Conservation (phyloP, 2,329 filamentous ascomycete genomes). For the Penicillium vulpinum region DNA sequence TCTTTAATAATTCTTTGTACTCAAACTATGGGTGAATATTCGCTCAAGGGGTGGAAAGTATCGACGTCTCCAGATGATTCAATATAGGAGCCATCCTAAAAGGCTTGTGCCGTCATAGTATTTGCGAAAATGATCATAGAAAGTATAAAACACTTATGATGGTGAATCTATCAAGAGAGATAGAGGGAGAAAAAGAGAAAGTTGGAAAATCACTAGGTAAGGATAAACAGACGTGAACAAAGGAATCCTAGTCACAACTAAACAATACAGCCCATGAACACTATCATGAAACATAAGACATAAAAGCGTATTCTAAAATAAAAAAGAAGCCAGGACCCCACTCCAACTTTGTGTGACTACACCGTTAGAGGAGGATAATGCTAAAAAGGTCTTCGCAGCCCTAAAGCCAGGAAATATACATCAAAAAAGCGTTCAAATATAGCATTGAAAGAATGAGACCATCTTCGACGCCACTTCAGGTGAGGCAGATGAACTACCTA, state of each 20-base stretch:
- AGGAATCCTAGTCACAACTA: not conserved
- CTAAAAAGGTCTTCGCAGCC: not conserved
- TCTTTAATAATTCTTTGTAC: not conserved
- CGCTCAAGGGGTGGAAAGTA: not conserved
- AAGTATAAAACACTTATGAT: not conserved
- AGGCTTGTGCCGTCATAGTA: not conserved
- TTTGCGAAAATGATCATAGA: accelerated
- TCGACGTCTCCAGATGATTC: not conserved
- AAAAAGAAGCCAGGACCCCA: not conserved
- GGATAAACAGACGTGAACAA: not conserved
- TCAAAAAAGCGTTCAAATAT: not conserved
- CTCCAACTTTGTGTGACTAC: not conserved
- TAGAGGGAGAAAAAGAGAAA: not conserved
- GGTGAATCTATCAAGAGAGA: not conserved
- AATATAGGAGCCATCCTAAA: not conserved
- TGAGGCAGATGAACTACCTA: not conserved
- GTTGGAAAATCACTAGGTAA: not conserved
- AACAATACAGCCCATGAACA: not conserved
- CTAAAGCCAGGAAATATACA: not conserved
- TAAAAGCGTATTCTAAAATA: not conserved
- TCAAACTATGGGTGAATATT: not conserved
- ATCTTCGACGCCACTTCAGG: not conserved
- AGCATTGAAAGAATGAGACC: not conserved
- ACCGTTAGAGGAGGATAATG: not conserved
- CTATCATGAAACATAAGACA: not conserved